Percentiles rank a stretch among this genome's conserved stretches.
phyloP scores from a whole-genome alignment of 2,329 filamentous ascomycete genomes.

The Penicillium digitatum region DNA sequence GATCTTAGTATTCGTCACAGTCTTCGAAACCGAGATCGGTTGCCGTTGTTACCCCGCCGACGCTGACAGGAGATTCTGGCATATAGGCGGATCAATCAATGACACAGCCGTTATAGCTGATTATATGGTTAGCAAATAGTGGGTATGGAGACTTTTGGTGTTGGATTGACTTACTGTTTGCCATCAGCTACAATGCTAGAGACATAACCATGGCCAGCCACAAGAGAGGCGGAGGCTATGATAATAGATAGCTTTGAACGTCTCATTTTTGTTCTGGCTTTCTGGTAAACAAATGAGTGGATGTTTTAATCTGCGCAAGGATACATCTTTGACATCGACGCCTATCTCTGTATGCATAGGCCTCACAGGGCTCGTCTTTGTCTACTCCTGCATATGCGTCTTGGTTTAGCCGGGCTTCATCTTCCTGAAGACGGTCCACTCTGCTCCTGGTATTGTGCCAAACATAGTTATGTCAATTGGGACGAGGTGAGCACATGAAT shows the following conservation, averaged over 20 bases:
- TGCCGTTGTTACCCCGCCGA: slow-evolving; percentile 54
- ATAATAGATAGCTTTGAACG: slow-evolving; percentile 26
- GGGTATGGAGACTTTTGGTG: neutral
- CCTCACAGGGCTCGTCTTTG: neutral
- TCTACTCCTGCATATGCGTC: neutral
- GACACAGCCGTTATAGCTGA: slow-evolving; percentile 41
- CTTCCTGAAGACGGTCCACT: slow-evolving; percentile 7
- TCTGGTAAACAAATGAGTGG: neutral
- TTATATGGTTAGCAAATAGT: slow-evolving; percentile 25
- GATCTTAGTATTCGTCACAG: slow-evolving; percentile 43
- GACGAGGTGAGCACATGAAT: neutral
- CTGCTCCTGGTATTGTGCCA: slow-evolving; percentile 15
- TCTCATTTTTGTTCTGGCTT: slow-evolving; percentile 18
- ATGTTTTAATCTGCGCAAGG: neutral
- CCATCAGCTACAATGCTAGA: slow-evolving; percentile 29
- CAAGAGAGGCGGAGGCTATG: slow-evolving; percentile 30
- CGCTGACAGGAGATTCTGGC: slow-evolving; percentile 38
- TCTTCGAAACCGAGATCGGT: slow-evolving; percentile 55
- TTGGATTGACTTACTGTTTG: slow-evolving; percentile 20
- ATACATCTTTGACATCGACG: neutral
- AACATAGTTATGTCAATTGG: slow-evolving; percentile 2
- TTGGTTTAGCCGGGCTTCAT: neutral
- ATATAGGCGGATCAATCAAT: slow-evolving; percentile 32
- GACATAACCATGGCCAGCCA: slow-evolving; percentile 37
- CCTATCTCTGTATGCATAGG: neutral